These are phyloP conservation scores for Zygotorulaspora danielsina DNA, from an alignment of 805 yeast genomes.

Conservation along the genomic window DNA sequence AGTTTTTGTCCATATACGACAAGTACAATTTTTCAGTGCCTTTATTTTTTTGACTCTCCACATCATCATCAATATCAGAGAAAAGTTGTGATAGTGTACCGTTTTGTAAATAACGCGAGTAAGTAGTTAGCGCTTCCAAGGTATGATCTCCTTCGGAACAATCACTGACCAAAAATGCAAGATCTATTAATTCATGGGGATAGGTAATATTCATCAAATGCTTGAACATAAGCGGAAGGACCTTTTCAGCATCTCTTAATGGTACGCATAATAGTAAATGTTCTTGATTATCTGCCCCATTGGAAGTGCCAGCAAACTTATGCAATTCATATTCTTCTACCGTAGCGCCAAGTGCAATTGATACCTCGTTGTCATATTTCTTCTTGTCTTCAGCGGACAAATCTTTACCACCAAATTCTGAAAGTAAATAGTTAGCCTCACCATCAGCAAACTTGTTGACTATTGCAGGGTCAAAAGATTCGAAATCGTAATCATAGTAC, in stretches of 20 bases:
- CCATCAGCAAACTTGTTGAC: constrained; percentile 39
- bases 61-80: constrained; percentile 38
- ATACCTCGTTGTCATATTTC: constrained; percentile 33
- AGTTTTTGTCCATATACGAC: constrained; percentile 63
- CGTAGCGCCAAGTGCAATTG: constrained; percentile 41
- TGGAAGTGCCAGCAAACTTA: constrained; percentile 49
- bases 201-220: constrained; percentile 83
- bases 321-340: constrained; percentile 61
- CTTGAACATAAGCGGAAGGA: constrained; percentile 76
- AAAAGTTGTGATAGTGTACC: constrained; percentile 53
- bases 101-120: constrained; percentile 62
- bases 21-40: constrained; percentile 63
- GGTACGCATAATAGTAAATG: constrained; percentile 70
- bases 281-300: constrained; percentile 52
- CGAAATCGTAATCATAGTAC: constrained; percentile 35
- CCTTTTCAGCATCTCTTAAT: constrained; percentile 70
- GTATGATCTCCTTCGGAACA: constrained; percentile 67
- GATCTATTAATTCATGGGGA: constrained; percentile 73
- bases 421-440: constrained; percentile 36
- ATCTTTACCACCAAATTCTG: constrained; percentile 34
- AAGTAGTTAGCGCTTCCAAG: constrained; percentile 59
- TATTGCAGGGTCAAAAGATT: constrained; percentile 33
- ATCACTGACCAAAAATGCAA: constrained; percentile 77
- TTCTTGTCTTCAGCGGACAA: constrained; percentile 31
- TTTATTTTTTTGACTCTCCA: constrained; percentile 36